These are phyloP conservation scores for Lyophyllum atratum DNA, from an alignment of 768 basidiomycete species.

Conservation along the genomic window DNA sequence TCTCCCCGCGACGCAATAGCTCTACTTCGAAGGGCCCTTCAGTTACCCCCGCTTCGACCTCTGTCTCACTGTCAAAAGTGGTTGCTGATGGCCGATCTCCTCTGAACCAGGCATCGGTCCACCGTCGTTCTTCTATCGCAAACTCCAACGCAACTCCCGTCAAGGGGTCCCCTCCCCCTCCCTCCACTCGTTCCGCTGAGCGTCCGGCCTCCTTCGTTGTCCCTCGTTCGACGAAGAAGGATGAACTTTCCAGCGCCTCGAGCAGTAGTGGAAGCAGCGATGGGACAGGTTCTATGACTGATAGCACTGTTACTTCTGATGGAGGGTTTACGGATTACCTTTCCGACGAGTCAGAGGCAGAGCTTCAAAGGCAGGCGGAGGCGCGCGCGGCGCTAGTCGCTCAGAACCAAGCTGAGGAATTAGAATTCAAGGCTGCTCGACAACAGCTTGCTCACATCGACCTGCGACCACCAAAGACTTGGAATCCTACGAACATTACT, in stretches of 20 bases:
- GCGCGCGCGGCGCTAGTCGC: conserved; percentile 74
- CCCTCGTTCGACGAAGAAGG: conserved; percentile 33
- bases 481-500: conserved; percentile 58
- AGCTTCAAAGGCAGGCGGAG: conserved; percentile 85
- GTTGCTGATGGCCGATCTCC: conserved; percentile 34
- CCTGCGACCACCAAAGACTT: conserved; percentile 74
- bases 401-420: conserved; percentile 79
- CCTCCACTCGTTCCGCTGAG: conserved; percentile 22
- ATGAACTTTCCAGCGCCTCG: conserved; percentile 48
- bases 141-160: conserved; percentile 13
- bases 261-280: conserved; percentile 67
- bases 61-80: conserved; percentile 41
- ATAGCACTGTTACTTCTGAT: conserved; percentile 81
- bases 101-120: conserved; percentile 18
- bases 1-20: conserved; percentile 43
- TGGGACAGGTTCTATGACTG: conserved; percentile 63
- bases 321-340: conserved; percentile 89
- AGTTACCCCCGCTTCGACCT: conserved; percentile 41
- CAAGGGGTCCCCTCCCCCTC: conserved; percentile 20
- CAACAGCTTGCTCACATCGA: conserved; percentile 77
- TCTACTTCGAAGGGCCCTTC: conserved; percentile 44
- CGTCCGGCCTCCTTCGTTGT: conserved; percentile 26
- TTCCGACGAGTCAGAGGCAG: conserved; percentile 91
- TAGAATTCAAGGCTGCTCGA: conserved; percentile 79
- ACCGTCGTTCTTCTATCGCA: conserved; percentile 33